Evolutionary conservation across 2,329 filamentous ascomycete species (phyloP), one percentile per base, ranked within the genome.

Genomic region (Phaeosphaeria sp.): DNA sequence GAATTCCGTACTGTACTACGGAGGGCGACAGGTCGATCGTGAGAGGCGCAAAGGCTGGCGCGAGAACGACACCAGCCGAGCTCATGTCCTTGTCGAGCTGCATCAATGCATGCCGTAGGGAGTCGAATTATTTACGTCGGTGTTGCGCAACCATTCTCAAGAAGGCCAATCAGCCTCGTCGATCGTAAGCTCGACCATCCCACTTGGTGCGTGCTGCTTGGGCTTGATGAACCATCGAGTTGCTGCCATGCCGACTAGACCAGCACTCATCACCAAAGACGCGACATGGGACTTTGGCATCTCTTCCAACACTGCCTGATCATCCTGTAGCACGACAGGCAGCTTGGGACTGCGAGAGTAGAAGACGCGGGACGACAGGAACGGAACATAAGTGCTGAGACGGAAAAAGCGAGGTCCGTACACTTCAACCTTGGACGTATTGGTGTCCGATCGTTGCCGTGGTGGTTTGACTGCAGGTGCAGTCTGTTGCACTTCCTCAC

Each of bases 301-400:
- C 50, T 76, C 74, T 49, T 74, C 71, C 1, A 75, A 24, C 18
- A 73, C 59, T 17, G 64, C 61, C 17, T 68, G 63, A 11, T 63
- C 60, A 45, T 72, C 68, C 11, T 49, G 63, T n/a, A 68, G 66
- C 17, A 74, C 40, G 7, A 61, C 59, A 1, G 63, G 50, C 1
- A 59, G 54, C 49, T 63, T 72, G 8, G 65, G 55, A 50, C 59
- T 66, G 22, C 67, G 71, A 21, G 72, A 59, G 44, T 73, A 75
- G 49, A 74, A 75, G n/a, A 76, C 65, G n/a, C 71, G 69, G 5
- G 72, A 68, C 7, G 72, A 70, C 7, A 70, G 57, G 21, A 74
- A 73, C 2, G 73, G 72, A 2, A 74, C 63, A 33, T 68, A 61
- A 6, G 71, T 71, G 48, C 66, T 73, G 27, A 74, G 69, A 21